Percentiles rank a stretch among this genome's conserved stretches.
Conservation (phyloP, 2,329 filamentous ascomycete genomes). For the Trichoderma aggressivum region DNA sequence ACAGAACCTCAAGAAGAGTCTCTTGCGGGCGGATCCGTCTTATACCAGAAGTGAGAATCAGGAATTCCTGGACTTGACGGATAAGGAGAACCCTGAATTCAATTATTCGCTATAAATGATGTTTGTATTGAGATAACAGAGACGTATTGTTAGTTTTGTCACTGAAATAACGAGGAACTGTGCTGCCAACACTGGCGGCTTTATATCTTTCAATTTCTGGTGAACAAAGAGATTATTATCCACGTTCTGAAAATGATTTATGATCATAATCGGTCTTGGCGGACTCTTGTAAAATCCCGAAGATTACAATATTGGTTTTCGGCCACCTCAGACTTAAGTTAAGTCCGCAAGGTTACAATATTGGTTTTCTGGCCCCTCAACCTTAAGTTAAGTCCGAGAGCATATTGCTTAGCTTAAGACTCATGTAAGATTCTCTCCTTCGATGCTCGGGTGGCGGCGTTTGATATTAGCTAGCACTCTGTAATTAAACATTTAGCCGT, state of each 20-base stretch:
- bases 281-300: neutral
- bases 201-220: neutral
- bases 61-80: slow-evolving; percentile 65
- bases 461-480: neutral
- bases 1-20: slow-evolving; percentile 59
- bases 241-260: neutral
- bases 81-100: slow-evolving; percentile 64
- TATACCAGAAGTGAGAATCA: slow-evolving; percentile 64
- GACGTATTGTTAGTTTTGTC: neutral
- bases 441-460: neutral
- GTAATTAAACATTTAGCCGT: neutral
- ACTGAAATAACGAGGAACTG: neutral
- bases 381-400: neutral
- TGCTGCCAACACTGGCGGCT: neutral
- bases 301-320: too few species aligned
- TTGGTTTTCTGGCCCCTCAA: neutral
- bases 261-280: neutral
- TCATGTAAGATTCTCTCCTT: neutral
- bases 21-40: slow-evolving; percentile 46
- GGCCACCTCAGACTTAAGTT: too few species aligned
- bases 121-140: neutral
- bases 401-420: neutral
- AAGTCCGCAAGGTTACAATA: neutral
- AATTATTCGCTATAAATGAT: slow-evolving; percentile 50
- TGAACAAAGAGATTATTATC: neutral